Evolutionary conservation across 192 early-diverging fungal species (phyloP).

Genomic region (Diversispora eburnea): DNA sequence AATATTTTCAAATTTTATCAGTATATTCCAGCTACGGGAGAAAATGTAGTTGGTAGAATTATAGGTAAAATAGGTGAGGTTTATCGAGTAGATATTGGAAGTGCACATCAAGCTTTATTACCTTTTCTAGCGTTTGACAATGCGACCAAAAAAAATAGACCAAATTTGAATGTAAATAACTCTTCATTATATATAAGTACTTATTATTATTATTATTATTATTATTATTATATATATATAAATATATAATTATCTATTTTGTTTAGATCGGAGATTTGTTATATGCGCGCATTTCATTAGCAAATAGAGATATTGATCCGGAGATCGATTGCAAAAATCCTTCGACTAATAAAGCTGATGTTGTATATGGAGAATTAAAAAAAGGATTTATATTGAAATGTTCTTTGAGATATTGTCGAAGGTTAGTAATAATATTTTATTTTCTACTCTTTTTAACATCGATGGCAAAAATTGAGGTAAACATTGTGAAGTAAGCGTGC

Average conservation of each 20-base stretch:
- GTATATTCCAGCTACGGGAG: slow-evolving; percentile 84
- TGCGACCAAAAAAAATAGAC: slow-evolving; percentile 86
- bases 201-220: no score
- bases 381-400: slow-evolving; percentile 75
- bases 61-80: slow-evolving; percentile 62
- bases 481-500: no score
- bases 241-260: no score
- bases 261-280: slow-evolving; percentile 66
- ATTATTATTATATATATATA: no score
- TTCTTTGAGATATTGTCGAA: slow-evolving; percentile 73
- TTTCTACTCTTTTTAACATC: no score
- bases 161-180: slow-evolving; percentile 64
- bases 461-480: no score
- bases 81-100: slow-evolving; percentile 93
- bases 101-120: slow-evolving; percentile 78
- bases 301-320: slow-evolving; percentile 96
- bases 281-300: slow-evolving; percentile 79
- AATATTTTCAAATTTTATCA: slow-evolving; percentile 31
- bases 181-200: no score
- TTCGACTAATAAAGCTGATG: slow-evolving; percentile 75
- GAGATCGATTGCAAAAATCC: slow-evolving; percentile 91
- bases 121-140: slow-evolving; percentile 87
- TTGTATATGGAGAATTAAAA: slow-evolving; percentile 88
- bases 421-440: slow-evolving; percentile 38
- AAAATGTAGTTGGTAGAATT: slow-evolving; percentile 86